These are phyloP conservation scores for Neonectria faginata DNA, from an alignment of 2,329 filamentous ascomycete genomes.

Conservation along the genomic window DNA sequence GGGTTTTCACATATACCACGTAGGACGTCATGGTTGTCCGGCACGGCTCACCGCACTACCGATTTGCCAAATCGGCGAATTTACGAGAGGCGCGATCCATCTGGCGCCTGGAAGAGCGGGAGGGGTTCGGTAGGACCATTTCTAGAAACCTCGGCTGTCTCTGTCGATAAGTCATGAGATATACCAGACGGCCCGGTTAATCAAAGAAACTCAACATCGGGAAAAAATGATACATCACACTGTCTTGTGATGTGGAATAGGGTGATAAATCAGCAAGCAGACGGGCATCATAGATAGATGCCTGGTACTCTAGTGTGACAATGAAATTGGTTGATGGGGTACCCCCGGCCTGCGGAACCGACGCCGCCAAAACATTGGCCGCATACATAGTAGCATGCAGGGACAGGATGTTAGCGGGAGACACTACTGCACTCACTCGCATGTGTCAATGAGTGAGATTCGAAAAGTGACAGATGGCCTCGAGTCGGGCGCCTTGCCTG, in stretches of 20 bases:
- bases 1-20: constrained; percentile 4
- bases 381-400: constrained; percentile 23
- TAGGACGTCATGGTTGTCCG: constrained; percentile 11
- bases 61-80: constrained; percentile 7
- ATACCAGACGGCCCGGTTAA: not conserved
- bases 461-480: constrained; percentile 25
- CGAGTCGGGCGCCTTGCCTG: constrained; percentile 25
- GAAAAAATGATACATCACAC: constrained; percentile 16
- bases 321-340: constrained; percentile 22
- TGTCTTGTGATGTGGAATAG: constrained; percentile 20
- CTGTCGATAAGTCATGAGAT: constrained; percentile 18
- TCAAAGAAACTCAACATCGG: constrained; percentile 6
- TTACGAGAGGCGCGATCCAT: constrained; percentile 5
- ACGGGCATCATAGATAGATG: not conserved
- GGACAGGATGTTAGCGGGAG: constrained; percentile 21
- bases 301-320: constrained; percentile 8
- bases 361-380: constrained; percentile 14
- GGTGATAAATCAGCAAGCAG: constrained; percentile 5
- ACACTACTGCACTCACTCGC: constrained; percentile 22
- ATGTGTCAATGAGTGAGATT: constrained; percentile 27
- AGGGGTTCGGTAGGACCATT: not conserved
- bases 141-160: not conserved
- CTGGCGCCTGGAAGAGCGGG: not conserved
- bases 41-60: not conserved
- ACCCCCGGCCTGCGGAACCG: constrained; percentile 18